Evolutionary conservation across 345 rosid species (phyloP).

Genomic region (Physaria fendleri): DNA sequence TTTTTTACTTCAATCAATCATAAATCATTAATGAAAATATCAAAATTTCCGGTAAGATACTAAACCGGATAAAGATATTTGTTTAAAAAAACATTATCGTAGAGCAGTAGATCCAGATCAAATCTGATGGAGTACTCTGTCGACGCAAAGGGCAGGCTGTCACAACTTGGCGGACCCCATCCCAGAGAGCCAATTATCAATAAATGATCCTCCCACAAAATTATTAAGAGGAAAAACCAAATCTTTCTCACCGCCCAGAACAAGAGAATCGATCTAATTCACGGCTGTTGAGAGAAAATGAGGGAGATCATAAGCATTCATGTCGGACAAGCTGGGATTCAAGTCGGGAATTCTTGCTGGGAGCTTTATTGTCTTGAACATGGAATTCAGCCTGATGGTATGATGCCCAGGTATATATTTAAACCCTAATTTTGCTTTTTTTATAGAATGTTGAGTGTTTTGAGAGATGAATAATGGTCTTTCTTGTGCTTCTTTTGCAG

Average conservation of each 20-base stretch:
- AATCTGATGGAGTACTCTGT: too few species aligned
- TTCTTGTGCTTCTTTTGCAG: not conserved
- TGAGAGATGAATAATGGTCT: not conserved
- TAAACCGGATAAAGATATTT: too few species aligned
- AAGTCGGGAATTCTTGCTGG: constrained; percentile 59
- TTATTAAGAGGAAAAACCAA: not conserved
- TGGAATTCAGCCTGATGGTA: constrained; percentile 58
- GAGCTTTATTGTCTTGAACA: constrained; percentile 46
- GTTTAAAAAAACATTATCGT: too few species aligned
- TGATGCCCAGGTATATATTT: constrained; percentile 58
- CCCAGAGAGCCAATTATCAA: too few species aligned
- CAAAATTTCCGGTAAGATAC: too few species aligned
- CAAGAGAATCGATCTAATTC: not conserved
- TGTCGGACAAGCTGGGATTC: constrained; percentile 62
- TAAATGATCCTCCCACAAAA: constrained; percentile 16
- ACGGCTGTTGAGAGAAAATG: constrained; percentile 22
- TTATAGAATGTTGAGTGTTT: not conserved
- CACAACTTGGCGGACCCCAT: constrained; percentile 34
- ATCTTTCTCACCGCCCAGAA: constrained; percentile 2
- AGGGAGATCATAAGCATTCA: constrained; percentile 60
- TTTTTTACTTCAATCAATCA: too few species aligned
- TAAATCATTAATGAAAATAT: too few species aligned
- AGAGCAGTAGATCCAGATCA: too few species aligned
- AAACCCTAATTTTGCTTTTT: not conserved
- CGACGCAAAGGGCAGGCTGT: too few species aligned